Percentiles rank a stretch among this genome's conserved stretches.
These are phyloP conservation scores for Ogataea dorogensis DNA, from an alignment of 805 yeast species.

Conservation along the genomic window DNA sequence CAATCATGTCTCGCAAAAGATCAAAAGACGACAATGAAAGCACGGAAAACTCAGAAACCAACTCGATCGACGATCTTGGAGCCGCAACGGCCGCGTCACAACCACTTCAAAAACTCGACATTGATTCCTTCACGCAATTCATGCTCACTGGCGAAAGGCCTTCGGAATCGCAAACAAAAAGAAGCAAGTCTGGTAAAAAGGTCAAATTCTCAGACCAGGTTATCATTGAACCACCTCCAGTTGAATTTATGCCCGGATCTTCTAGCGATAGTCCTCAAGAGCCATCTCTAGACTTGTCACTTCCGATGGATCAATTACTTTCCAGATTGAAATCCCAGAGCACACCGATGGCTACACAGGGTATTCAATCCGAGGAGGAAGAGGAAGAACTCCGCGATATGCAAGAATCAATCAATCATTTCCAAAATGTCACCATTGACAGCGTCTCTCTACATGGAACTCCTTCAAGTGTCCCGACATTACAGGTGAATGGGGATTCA, in stretches of 20 bases:
- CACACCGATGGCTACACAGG: constrained; percentile 10
- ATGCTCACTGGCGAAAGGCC: constrained; percentile 80
- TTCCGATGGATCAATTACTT: constrained; percentile 77
- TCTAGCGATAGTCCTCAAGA: constrained; percentile 14
- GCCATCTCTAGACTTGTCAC: constrained; percentile 48
- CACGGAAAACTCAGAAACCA: constrained; percentile 21
- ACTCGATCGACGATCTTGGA: constrained; percentile 12
- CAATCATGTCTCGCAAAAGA: constrained; percentile 66
- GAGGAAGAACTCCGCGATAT: constrained; percentile 69
- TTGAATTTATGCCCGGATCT: constrained; percentile 7
- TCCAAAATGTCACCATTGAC: constrained; percentile 76
- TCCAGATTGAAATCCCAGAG: constrained; percentile 38
- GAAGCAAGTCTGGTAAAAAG: constrained; percentile 48
- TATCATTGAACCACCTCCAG: constrained; percentile 34
- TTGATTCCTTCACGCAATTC: constrained; percentile 83
- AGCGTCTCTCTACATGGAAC: constrained; percentile 72
- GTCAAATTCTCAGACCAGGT: constrained; percentile 75
- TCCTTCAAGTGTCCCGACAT: constrained; percentile 50
- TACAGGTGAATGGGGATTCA: constrained; percentile 15
- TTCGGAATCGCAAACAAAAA: constrained; percentile 37
- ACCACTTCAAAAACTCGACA: constrained; percentile 51
- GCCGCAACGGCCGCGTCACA: constrained; percentile 6
- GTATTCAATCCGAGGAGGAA: constrained; percentile 51
- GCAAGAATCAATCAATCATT: constrained; percentile 71
- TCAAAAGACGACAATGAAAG: constrained; percentile 42